phyloP scores from a whole-genome alignment of 495 filamentous ascomycete genomes.

The Pyrenula massariospora region DNA sequence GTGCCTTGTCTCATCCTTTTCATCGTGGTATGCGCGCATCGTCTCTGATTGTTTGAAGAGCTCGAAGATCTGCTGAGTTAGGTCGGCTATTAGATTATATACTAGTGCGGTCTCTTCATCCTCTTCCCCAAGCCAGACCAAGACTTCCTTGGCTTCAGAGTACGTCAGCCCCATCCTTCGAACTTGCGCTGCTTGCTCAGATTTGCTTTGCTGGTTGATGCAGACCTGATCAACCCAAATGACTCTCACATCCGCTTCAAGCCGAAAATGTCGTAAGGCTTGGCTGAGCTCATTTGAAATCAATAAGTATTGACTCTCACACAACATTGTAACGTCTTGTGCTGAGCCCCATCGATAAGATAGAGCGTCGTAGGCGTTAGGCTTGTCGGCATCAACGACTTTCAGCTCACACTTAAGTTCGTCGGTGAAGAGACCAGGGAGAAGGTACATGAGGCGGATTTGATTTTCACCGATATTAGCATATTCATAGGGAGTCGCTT shows the following conservation, averaged over 20 bases:
- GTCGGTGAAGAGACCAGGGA: too few relatives aligned
- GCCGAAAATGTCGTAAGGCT: background rate
- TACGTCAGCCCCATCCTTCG: slow-evolving; percentile 15
- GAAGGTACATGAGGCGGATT: too few relatives aligned
- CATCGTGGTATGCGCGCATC: too few relatives aligned
- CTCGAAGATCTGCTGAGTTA: background rate
- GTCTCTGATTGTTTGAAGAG: too few relatives aligned
- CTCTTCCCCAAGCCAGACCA: slow-evolving; percentile 14
- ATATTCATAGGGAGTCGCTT: too few relatives aligned
- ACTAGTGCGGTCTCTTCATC: background rate
- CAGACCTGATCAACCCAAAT: slow-evolving; percentile 15
- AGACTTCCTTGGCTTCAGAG: slow-evolving; percentile 5
- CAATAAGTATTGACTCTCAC: too few relatives aligned
- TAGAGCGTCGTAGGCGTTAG: background rate
- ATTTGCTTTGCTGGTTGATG: slow-evolving; percentile 16
- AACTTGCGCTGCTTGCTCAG: slow-evolving; percentile 16
- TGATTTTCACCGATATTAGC: too few relatives aligned
- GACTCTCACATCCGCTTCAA: background rate
- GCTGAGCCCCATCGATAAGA: background rate
- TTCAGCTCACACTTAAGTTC: too few relatives aligned
- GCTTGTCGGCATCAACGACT: background rate
- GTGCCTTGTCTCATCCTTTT: background rate
- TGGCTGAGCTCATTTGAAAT: background rate
- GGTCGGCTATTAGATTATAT: background rate
- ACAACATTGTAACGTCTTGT: background rate